Evolutionary conservation across 2,329 filamentous ascomycete species (phyloP), one percentile per base, ranked within the genome.

Genomic region (Cordyceps cateniannulata): DNA sequence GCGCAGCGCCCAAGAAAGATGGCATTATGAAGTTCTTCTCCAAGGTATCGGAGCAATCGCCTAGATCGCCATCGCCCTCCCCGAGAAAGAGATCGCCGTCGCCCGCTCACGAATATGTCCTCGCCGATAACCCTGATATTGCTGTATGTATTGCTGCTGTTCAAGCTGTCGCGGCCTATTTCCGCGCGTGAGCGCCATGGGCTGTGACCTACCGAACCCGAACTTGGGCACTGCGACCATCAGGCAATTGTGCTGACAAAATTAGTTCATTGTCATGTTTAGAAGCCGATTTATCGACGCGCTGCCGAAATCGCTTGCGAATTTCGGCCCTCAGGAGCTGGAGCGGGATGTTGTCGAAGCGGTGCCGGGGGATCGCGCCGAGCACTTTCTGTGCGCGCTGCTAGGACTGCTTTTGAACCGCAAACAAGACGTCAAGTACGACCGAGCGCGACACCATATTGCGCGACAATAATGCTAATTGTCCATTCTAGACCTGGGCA

Each of bases 381-480:
- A 98, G 78, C 84, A 87, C 67, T 85, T 99, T 62, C 81, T 99
- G 27, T 99, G 96, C 79, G 92, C 92, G 64, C 77, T 99, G 66
- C 80, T 99, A 49, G 88, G 90, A 35, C 80, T 99, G 68, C 85
- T 97, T 60, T 81, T 99, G 69, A 99, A 99, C 75, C 88, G 95
- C 74, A 98, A 99, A 81, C 96, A 99, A 73, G 93, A 96, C 77
- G 90, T 98, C 72, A 96, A 99, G 95, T 98, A 85, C 76, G 91
- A 65, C 64, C 16, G 38, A 42, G 52, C 18, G 27, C 32, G 47
- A 49, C 16, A 29, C 1, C n/a, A 2, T 38, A 2, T 12, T 35
- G 20, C 32, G 20, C 32, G n/a, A 35, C 29, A 18, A 32, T 14
- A 25, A 35, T 16, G 24, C 55, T 56, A 35, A 58, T 38, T 12